A percentile compares a stretch with the other conserved stretches of the same genome.
Evolutionary conservation across 2,329 filamentous ascomycete genomes (phyloP).

Genomic region (Xylariaceae sp.): DNA sequence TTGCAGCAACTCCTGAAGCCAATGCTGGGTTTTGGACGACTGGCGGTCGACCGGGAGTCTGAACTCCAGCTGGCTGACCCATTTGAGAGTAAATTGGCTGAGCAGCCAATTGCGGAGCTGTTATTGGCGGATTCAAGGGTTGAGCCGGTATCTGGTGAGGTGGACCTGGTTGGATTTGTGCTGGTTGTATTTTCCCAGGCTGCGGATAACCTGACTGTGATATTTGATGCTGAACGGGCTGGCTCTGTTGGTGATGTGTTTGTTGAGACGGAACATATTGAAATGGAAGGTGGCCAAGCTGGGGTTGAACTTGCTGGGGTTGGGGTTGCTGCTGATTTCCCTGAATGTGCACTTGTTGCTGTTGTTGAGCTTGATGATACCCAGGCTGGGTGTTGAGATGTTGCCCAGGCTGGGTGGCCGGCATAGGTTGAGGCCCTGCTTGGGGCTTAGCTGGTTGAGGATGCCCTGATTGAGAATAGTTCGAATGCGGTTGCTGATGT

Average conservation of each 20-base stretch:
- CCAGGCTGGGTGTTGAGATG: too few relatives aligned
- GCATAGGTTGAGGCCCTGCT: neutral
- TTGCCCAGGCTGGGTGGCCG: too few relatives aligned
- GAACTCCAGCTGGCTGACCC: slow-evolving; percentile 18
- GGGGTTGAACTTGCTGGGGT: too few relatives aligned
- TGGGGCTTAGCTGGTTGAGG: slow-evolving; percentile 1
- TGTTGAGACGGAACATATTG: neutral
- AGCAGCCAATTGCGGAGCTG: too few relatives aligned
- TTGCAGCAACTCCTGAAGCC: slow-evolving; percentile 12
- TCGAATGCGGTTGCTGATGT: neutral
- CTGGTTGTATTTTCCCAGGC: neutral
- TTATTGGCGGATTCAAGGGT: neutral
- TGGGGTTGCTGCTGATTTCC: too few relatives aligned
- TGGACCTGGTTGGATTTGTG: slow-evolving; percentile 12
- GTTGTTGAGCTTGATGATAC: too few relatives aligned
- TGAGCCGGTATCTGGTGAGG: slow-evolving; percentile 9
- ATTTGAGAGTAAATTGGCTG: slow-evolving; percentile 7
- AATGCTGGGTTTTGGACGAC: slow-evolving; percentile 20
- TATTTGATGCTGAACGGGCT: slow-evolving; percentile 3
- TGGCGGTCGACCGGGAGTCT: slow-evolving; percentile 23
- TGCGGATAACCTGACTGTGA: slow-evolving; percentile 13
- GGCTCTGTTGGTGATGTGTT: neutral
- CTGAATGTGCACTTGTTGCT: too few relatives aligned
- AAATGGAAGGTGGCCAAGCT: too few relatives aligned
- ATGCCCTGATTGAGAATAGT: slow-evolving; percentile 14